phyloP scores from a whole-genome alignment of 169 alveolate genomes.

The Theileria orientalis region DNA sequence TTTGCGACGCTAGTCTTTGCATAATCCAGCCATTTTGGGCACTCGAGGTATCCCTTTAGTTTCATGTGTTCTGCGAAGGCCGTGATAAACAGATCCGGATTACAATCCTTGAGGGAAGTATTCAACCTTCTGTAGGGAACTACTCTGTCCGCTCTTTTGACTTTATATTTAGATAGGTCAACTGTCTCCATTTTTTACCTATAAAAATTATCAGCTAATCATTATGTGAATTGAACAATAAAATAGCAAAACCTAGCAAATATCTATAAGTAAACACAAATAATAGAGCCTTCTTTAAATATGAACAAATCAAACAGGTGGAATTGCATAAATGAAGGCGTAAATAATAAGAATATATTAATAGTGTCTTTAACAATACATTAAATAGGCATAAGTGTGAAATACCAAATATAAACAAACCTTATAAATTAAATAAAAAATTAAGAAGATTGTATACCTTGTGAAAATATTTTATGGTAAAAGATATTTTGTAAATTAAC shows the following conservation, averaged over 20 bases:
- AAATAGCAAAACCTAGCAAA: neutral
- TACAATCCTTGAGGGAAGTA: conserved; percentile 91
- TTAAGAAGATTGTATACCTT: too few relatives aligned
- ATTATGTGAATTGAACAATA: neutral
- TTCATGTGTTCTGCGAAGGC: conserved; percentile 93
- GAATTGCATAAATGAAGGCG: neutral
- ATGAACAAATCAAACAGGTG: neutral
- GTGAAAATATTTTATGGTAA: neutral
- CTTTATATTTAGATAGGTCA: conserved; percentile 45
- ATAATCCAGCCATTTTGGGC: conserved; percentile 94
- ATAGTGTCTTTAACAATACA: too few relatives aligned
- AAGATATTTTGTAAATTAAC: neutral
- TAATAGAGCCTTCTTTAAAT: neutral
- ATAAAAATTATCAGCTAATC: neutral
- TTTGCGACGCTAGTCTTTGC: conserved; percentile 92
- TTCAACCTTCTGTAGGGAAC: conserved; percentile 76
- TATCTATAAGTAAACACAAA: too few relatives aligned
- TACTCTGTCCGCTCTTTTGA: conserved; percentile 60
- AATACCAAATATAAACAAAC: neutral
- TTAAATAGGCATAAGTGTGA: neutral
- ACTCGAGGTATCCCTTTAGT: conserved; percentile 89
- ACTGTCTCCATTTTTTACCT: conserved; percentile 47
- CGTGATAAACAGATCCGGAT: conserved; percentile 90
- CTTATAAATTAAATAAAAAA: neutral
- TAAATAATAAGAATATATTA: neutral